phyloP scores from a whole-genome alignment of 352 stramenopile species.

The Blastocystis hominis region DNA sequence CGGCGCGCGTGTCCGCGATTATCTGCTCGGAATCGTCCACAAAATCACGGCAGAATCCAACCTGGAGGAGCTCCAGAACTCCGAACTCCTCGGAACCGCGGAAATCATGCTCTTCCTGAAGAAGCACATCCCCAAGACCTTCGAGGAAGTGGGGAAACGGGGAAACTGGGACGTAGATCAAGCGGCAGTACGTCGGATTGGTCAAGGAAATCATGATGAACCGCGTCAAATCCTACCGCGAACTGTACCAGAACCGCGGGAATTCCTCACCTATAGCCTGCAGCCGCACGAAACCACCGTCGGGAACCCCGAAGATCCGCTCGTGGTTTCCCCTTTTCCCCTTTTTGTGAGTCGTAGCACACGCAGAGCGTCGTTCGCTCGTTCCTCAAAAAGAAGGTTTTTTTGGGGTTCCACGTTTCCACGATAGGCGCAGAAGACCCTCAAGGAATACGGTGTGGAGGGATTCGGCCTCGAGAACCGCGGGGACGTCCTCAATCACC shows the following conservation, averaged over 20 bases:
- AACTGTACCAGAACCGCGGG: background rate
- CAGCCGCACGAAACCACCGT: background rate
- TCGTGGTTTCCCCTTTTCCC: background rate
- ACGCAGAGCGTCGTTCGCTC: background rate
- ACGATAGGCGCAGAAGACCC: background rate
- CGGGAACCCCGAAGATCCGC: background rate
- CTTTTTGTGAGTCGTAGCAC: background rate
- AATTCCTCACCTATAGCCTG: background rate
- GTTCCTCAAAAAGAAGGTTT: conserved; percentile 24
- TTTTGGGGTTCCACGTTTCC: background rate
- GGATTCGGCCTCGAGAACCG: background rate
- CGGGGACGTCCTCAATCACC: background rate
- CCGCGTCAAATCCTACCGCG: background rate
- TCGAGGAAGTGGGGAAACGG: background rate
- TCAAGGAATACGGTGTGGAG: background rate
- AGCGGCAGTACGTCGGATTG: background rate
- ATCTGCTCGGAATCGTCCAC: background rate
- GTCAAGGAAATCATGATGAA: background rate
- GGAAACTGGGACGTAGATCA: background rate
- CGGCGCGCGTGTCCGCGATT: background rate
- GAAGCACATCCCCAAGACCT: conserved; percentile 33
- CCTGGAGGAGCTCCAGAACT: background rate
- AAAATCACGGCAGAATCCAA: background rate
- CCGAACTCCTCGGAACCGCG: background rate
- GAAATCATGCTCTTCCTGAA: conserved; percentile 17